A percentile compares a stretch with the other conserved stretches of the same genome.
phyloP scores from a whole-genome alignment of 2,329 filamentous ascomycete species.

The Neoarthrinium moseri region DNA sequence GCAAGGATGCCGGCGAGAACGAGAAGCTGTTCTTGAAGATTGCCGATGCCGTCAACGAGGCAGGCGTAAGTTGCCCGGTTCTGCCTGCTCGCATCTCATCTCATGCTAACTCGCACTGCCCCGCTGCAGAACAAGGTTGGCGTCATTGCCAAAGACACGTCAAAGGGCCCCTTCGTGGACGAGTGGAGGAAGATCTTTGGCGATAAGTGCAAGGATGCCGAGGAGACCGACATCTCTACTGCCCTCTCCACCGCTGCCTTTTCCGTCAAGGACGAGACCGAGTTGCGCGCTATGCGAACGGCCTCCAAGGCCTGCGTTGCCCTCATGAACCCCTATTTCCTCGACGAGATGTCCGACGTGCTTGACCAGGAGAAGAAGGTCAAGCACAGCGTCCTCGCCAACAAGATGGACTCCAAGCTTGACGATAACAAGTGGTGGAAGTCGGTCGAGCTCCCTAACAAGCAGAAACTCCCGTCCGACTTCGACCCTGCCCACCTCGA shows the following conservation, averaged over 20 bases:
- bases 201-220: constrained; percentile 78
- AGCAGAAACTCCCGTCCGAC: constrained; percentile 76
- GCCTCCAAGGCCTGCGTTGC: constrained; percentile 92
- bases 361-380: constrained; percentile 97
- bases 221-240: constrained; percentile 81
- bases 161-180: constrained; percentile 85
- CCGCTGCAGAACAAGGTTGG: constrained; percentile 72
- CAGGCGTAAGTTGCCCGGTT: constrained; percentile 59
- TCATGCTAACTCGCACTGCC: constrained; percentile 11
- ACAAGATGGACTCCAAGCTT: constrained; percentile 86
- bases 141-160: constrained; percentile 78
- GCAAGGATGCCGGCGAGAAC: constrained; percentile 90
- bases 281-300: constrained; percentile 90
- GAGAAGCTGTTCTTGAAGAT: constrained; percentile 86
- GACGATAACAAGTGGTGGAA: constrained; percentile 95
- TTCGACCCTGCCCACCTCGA: constrained; percentile 89
- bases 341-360: constrained; percentile 96
- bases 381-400: constrained; percentile 81
- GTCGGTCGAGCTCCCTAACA: constrained; percentile 66
- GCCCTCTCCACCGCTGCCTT: constrained; percentile 83
- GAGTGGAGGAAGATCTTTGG: constrained; percentile 89
- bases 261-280: constrained; percentile 91
- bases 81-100: constrained; percentile 4
- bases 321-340: constrained; percentile 92
- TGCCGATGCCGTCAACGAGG: constrained; percentile 79